phyloP scores from a whole-genome alignment of 2,329 filamentous ascomycete genomes.

The Biscogniauxia sp. region DNA sequence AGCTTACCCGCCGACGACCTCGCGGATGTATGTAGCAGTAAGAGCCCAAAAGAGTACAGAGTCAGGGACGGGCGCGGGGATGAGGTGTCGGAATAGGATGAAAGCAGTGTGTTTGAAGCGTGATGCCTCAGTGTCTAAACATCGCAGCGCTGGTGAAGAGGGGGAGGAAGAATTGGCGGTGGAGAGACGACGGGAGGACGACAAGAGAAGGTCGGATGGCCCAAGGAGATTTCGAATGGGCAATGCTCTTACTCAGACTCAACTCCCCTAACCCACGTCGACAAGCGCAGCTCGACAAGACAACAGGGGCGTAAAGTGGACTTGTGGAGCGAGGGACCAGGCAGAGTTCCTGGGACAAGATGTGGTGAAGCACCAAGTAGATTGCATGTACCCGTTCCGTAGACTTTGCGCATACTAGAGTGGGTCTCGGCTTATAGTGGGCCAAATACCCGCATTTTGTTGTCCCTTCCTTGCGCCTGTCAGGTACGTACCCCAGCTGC shows the following conservation, averaged over 20 bases:
- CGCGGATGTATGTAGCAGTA: neutral
- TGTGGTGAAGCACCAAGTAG: conserved; percentile 25
- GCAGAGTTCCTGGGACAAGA: conserved; percentile 31
- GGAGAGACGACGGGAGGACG: conserved; percentile 31
- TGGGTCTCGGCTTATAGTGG: conserved; percentile 21
- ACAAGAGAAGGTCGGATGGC: conserved; percentile 30
- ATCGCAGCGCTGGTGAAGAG: conserved; percentile 8
- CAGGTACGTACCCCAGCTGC: neutral
- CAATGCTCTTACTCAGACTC: conserved; percentile 21
- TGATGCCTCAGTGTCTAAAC: conserved; percentile 10
- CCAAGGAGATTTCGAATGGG: conserved; percentile 32
- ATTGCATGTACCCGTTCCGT: conserved; percentile 23
- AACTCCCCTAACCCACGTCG: conserved; percentile 29
- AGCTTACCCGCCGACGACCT: neutral
- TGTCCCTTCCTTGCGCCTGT: conserved; percentile 13
- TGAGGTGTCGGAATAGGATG: neutral
- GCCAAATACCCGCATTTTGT: conserved; percentile 15
- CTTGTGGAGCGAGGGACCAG: conserved; percentile 28
- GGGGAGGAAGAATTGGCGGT: conserved; percentile 27
- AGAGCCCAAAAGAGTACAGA: neutral
- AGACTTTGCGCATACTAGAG: conserved; percentile 11
- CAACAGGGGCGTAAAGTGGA: conserved; percentile 26
- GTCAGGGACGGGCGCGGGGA: neutral
- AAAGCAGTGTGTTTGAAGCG: conserved; percentile 9
- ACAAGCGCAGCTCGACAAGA: conserved; percentile 24